phyloP scores from a whole-genome alignment of 2,329 filamentous ascomycete species.

The Cytospora paraplurivora region DNA sequence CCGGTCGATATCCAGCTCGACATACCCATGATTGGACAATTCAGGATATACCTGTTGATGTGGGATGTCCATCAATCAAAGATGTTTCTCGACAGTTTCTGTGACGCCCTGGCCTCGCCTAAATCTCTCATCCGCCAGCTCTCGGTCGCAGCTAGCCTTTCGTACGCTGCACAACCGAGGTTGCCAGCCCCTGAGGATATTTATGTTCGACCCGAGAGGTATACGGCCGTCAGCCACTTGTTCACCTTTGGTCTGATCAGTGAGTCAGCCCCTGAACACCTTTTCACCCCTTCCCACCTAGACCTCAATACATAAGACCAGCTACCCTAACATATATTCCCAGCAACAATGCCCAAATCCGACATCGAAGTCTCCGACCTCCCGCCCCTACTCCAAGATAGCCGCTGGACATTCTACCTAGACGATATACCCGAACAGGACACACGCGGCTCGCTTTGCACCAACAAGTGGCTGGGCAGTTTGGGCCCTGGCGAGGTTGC shows the following conservation, averaged over 20 bases:
- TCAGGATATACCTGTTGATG: constrained; percentile 72
- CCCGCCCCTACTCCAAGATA: constrained; percentile 62
- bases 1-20: constrained; percentile 77
- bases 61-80: constrained; percentile 59
- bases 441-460: constrained; percentile 56
- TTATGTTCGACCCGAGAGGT: constrained; percentile 68
- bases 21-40: constrained; percentile 76
- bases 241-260: constrained; percentile 72
- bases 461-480: constrained; percentile 69
- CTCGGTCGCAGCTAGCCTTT: constrained; percentile 60
- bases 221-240: constrained; percentile 66
- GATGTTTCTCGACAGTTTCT: constrained; percentile 63
- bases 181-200: constrained; percentile 62
- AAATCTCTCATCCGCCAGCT: constrained; percentile 61
- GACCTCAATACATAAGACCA: constrained; percentile 26
- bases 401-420: constrained; percentile 72
- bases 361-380: constrained; percentile 68
- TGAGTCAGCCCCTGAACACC: constrained; percentile 41
- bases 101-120: constrained; percentile 52
- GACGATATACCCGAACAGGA: constrained; percentile 64
- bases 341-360: constrained; percentile 61
- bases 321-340: constrained; percentile 8
- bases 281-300: not conserved
- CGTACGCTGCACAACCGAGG: constrained; percentile 62
- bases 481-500: constrained; percentile 60